These are phyloP conservation scores for Fusarium pseudonygamai DNA, from an alignment of 2,329 filamentous ascomycete species.

Conservation along the genomic window DNA sequence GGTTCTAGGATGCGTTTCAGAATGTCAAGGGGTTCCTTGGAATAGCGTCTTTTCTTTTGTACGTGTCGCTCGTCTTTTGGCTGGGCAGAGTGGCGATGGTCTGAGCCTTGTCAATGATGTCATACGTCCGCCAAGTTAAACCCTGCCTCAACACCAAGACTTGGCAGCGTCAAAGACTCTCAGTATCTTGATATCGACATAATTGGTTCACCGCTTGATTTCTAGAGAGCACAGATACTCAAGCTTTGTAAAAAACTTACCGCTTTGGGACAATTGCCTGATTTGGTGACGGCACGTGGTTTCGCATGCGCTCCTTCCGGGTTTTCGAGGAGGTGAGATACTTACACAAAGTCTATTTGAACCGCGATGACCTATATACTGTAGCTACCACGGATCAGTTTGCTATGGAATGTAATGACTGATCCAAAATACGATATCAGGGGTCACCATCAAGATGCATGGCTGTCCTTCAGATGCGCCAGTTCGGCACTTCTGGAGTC, in stretches of 20 bases:
- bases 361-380: background rate
- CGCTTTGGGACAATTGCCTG: background rate
- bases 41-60: background rate
- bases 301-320: background rate
- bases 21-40: slow-evolving; percentile 26
- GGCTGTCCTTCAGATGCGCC: too few relatives aligned
- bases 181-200: background rate
- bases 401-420: too few relatives aligned
- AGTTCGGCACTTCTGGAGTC: background rate
- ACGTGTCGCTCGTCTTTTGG: slow-evolving; percentile 13
- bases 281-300: background rate
- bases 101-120: slow-evolving; percentile 20
- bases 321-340: fast-evolving
- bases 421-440: too few relatives aligned
- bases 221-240: background rate
- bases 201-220: background rate
- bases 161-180: slow-evolving; percentile 16
- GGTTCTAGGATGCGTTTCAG: slow-evolving; percentile 10
- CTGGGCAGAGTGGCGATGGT: slow-evolving; percentile 18
- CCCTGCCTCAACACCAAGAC: slow-evolving; percentile 17
- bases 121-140: slow-evolving; percentile 12
- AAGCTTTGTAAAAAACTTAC: background rate
- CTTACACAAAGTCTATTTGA: background rate
- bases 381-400: too few relatives aligned
- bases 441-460: background rate